Conservation (phyloP, 345 rosid species). For the Physaria fendleri region DNA sequence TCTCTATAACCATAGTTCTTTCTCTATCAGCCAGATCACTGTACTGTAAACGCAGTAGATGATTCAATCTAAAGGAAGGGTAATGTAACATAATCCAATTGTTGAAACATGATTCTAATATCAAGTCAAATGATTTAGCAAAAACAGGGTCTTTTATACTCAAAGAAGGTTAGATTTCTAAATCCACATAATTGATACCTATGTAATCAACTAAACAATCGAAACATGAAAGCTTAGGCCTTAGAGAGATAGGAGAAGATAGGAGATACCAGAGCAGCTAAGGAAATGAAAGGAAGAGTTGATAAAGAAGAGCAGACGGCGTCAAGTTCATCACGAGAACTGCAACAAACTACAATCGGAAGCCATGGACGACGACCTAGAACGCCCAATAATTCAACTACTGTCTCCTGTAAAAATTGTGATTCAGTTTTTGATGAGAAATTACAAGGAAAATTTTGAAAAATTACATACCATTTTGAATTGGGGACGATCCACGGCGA, state of each 20-base stretch:
- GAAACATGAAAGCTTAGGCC: background rate
- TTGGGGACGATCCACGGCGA: slow-evolving; percentile 79
- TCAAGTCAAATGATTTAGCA: background rate
- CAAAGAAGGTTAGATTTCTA: background rate
- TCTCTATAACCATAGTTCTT: slow-evolving; percentile 45
- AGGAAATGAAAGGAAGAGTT: slow-evolving; percentile 64
- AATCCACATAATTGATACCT: background rate
- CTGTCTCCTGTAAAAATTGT: slow-evolving; percentile 45
- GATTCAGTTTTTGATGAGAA: background rate
- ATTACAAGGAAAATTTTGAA: background rate
- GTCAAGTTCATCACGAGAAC: slow-evolving; percentile 90
- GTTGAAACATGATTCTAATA: background rate
- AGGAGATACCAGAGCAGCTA: slow-evolving; percentile 50
- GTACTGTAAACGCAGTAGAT: slow-evolving; percentile 38
- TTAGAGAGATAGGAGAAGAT: background rate
- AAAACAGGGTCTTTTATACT: background rate
- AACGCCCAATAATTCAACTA: slow-evolving; percentile 60
- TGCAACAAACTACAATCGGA: slow-evolving; percentile 79
- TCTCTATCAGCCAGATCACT: slow-evolving; percentile 68
- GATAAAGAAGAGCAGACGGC: slow-evolving; percentile 73
- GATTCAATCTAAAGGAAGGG: background rate
- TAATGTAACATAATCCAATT: background rate
- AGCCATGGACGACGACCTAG: slow-evolving; percentile 61
- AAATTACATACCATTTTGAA: slow-evolving; percentile 60
- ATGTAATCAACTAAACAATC: background rate